phyloP scores from a whole-genome alignment of 164 flowering plant genomes.

The Hamamelis virginiana region DNA sequence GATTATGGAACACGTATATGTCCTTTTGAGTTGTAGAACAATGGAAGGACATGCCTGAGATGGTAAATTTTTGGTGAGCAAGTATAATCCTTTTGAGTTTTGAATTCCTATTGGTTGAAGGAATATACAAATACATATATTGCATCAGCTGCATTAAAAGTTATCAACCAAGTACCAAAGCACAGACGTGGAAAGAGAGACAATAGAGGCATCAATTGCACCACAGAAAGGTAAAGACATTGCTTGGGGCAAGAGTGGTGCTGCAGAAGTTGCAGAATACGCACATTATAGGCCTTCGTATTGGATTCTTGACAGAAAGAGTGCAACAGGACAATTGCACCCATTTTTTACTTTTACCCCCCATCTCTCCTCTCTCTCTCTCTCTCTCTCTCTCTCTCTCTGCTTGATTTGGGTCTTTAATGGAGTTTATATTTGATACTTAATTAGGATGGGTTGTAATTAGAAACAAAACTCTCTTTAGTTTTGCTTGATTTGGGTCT shows the following conservation, averaged over 20 bases:
- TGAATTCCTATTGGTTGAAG: too few species aligned
- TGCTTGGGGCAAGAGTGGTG: conserved; percentile 34
- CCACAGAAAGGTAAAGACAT: conserved; percentile 35
- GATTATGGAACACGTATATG: too few species aligned
- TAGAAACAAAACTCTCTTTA: too few species aligned
- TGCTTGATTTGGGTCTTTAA: background rate
- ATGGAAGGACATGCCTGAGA: too few species aligned
- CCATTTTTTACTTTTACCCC: conserved; percentile 3
- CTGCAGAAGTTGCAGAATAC: conserved; percentile 2
- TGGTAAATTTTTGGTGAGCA: too few species aligned
- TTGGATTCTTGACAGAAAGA: conserved; percentile 6
- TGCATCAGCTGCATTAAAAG: background rate
- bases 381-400: background rate
- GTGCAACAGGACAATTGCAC: conserved; percentile 13
- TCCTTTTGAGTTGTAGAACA: too few species aligned
- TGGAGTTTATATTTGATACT: too few species aligned
- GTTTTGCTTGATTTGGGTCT: too few species aligned
- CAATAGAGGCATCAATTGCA: conserved; percentile 29
- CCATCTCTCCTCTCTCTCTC: too few species aligned
- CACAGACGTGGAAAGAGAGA: conserved; percentile 10
- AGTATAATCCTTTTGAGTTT: too few species aligned
- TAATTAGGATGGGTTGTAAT: too few species aligned
- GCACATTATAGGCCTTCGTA: conserved; percentile 3
- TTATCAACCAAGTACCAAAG: background rate
- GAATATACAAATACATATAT: too few species aligned